A percentile compares a stretch with the other conserved stretches of the same genome.
Evolutionary conservation across 495 filamentous ascomycete species (phyloP).

Genomic region (Aspergillus diversus): DNA sequence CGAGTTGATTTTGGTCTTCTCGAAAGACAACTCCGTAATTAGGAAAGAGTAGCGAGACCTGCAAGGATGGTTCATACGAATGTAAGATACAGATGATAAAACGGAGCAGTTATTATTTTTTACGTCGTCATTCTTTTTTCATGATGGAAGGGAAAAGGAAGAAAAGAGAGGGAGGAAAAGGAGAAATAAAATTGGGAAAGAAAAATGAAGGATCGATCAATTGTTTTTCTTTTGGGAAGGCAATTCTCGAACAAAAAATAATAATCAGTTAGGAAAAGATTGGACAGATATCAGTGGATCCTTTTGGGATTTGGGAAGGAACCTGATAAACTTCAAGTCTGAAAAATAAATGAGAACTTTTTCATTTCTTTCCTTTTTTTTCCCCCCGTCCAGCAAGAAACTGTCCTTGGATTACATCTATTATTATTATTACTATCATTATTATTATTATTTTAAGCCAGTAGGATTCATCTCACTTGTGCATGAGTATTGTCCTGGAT

Average conservation of each 20-base stretch:
- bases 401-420: background rate
- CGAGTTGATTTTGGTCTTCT: constrained; percentile 8
- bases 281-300: constrained; percentile 7
- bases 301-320: background rate
- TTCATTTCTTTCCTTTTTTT: background rate
- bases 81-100: constrained; percentile 13
- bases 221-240: background rate
- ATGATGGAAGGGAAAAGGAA: background rate
- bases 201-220: background rate
- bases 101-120: background rate
- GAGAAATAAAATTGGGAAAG: background rate
- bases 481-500: too few species aligned
- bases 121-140: background rate
- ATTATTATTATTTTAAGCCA: background rate
- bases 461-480: background rate
- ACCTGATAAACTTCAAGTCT: background rate
- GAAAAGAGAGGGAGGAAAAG: background rate
- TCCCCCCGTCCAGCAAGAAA: background rate
- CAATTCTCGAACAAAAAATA: background rate
- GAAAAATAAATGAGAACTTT: background rate
- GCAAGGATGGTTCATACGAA: constrained; percentile 1
- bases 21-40: constrained; percentile 15
- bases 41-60: constrained; percentile 23
- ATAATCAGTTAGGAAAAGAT: background rate
- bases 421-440: too few species aligned